phyloP scores from a whole-genome alignment of 768 basidiomycete species.

The Boletus sp. region DNA sequence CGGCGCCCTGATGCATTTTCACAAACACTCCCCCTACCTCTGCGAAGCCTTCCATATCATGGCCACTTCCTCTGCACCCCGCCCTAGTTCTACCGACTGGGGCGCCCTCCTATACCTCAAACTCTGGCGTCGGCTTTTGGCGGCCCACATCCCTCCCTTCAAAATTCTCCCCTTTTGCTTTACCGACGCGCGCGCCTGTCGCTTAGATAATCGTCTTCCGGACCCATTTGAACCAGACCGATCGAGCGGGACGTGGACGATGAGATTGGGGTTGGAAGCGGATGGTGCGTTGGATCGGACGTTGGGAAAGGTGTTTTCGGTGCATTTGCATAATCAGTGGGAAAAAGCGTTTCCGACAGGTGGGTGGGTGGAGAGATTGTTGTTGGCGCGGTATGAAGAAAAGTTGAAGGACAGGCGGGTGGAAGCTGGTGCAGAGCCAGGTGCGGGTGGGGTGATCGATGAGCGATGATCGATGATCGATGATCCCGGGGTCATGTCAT shows the following conservation, averaged over 20 bases:
- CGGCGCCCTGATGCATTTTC: slow-evolving; percentile 94
- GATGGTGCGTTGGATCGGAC: slow-evolving; percentile 63
- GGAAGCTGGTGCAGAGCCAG: background rate
- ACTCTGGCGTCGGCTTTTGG: slow-evolving; percentile 82
- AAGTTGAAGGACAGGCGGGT: slow-evolving; percentile 15
- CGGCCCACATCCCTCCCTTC: slow-evolving; percentile 75
- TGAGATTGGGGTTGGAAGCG: slow-evolving; percentile 56
- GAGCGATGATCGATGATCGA: background rate
- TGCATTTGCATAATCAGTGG: slow-evolving; percentile 98
- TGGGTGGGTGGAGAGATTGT: slow-evolving; percentile 85
- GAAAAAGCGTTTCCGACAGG: slow-evolving; percentile 75
- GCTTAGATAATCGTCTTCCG: slow-evolving; percentile 90
- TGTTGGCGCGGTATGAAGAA: slow-evolving; percentile 63
- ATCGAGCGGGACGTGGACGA: slow-evolving; percentile 61
- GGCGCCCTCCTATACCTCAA: slow-evolving; percentile 89
- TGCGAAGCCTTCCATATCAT: slow-evolving; percentile 97
- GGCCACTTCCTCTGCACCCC: slow-evolving; percentile 68
- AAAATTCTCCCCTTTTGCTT: slow-evolving; percentile 95
- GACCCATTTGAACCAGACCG: slow-evolving; percentile 77
- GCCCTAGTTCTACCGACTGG: slow-evolving; percentile 86
- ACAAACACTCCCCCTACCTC: slow-evolving; percentile 87
- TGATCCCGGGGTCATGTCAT: background rate
- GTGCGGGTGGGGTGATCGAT: background rate
- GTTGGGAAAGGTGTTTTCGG: slow-evolving; percentile 72
- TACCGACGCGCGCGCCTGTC: slow-evolving; percentile 85